A percentile compares a stretch with the other conserved stretches of the same genome.
Evolutionary conservation across 495 filamentous ascomycete genomes (phyloP).

Genomic region (Penicillium verhagenii): DNA sequence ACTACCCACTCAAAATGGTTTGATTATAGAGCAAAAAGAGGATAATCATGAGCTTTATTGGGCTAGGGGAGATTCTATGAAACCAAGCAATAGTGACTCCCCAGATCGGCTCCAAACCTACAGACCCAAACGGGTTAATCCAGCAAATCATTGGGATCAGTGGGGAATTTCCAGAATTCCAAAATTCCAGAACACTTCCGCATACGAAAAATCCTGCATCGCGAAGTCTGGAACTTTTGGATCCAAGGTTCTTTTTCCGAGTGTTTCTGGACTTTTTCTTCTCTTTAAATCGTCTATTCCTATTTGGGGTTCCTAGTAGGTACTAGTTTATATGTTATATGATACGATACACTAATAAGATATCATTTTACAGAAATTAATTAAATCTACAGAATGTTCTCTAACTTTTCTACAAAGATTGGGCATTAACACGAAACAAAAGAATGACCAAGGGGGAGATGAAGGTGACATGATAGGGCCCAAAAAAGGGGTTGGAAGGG

Average conservation of each 20-base stretch:
- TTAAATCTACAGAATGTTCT: not conserved
- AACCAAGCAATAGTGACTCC: not conserved
- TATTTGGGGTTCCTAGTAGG: too few species aligned
- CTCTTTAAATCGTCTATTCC: not conserved
- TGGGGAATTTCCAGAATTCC: slow-evolving; percentile 11
- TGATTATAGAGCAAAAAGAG: not conserved
- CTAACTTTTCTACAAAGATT: not conserved
- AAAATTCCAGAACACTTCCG: slow-evolving; percentile 17
- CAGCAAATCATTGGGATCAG: slow-evolving; percentile 6
- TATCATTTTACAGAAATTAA: not conserved
- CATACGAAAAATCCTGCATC: slow-evolving; percentile 1
- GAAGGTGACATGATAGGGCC: not conserved
- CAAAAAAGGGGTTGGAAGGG: slow-evolving; percentile 3
- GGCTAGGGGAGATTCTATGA: not conserved
- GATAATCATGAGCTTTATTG: not conserved
- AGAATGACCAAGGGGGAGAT: slow-evolving; percentile 3
- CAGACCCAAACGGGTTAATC: slow-evolving; percentile 19
- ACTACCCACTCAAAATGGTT: not conserved
- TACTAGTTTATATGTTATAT: too few species aligned
- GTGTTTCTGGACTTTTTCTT: not conserved
- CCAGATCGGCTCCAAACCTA: slow-evolving; percentile 7
- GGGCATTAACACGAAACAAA: slow-evolving; percentile 8
- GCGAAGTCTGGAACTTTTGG: slow-evolving; percentile 1
- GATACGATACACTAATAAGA: not conserved
- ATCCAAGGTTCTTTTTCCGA: too few species aligned